Base-by-base conservation (phyloP, 169 alveolate genomes). In the Plasmodium berghei region DNA sequence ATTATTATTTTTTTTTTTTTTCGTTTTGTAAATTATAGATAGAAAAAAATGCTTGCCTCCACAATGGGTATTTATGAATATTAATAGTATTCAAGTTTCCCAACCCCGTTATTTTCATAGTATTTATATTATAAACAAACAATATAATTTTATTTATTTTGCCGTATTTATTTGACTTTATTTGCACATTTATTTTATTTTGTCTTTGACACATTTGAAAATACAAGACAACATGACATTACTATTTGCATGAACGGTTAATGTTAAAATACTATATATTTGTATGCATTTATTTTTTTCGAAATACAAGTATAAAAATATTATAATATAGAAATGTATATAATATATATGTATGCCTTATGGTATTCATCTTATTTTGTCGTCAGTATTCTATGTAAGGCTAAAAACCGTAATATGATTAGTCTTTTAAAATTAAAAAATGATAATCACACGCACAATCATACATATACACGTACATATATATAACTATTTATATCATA, bases 1-100 rank as follows among this genome's bases (percentile, higher is more conserved):
- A 42, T 70, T 46, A 40, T 67, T 24, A 8, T 46, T 9, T 40
- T 70, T 70, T 70, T 46, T 70, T 70, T 70, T 70, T 70, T 46
- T 70, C 9, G 12, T 28, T 48, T 4, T 14, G 62, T 49, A 64
- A 42, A 69, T 10, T 69, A 48, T 45, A 34, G 62, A 63, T 45
- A 52, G 59, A 14, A 52, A 16, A 52, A 34, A 34, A 34, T 34
- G 42, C 0, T 0, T 34, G 8, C 8, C 8, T 4, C 42, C 42
- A 34, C 8, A 34, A 3, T 34, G 42, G 42, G 8, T 34, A 34
- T 34, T 34, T 34, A 34, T 34, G 42, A 34, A 34, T 34, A 34
- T 34, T 34, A 34, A 34, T 34, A 34, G 4, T 34, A 5, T 5
- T 34, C 42, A 34, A 34, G 42, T 4, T 34, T 34, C 42, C 42